Conservation (phyloP, 2,329 filamentous ascomycete genomes). For the Zymoseptoria passerinii region DNA sequence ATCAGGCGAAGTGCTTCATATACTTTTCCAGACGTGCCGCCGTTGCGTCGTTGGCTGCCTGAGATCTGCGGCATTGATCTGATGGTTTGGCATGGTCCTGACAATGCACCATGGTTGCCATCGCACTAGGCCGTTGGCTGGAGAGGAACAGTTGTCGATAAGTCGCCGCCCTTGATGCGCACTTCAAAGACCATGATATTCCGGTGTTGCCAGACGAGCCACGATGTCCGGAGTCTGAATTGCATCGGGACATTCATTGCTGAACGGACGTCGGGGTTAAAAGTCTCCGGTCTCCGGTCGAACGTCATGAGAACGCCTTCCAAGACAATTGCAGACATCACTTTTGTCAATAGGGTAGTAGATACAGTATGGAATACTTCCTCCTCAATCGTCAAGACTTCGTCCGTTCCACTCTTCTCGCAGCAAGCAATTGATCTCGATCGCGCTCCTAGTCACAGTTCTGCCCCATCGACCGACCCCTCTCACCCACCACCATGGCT, state of each 20-base stretch:
- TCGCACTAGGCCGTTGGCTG: too few relatives aligned
- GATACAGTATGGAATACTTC: background rate
- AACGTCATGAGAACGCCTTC: background rate
- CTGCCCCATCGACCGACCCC: background rate
- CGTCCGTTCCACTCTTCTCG: background rate
- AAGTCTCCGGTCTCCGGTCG: background rate
- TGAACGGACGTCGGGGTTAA: background rate
- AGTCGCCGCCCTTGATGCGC: too few relatives aligned
- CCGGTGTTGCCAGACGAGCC: too few relatives aligned
- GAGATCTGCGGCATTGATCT: background rate
- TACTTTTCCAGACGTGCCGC: too few relatives aligned
- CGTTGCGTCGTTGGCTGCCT: background rate
- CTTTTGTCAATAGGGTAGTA: too few relatives aligned
- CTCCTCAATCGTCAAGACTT: background rate
- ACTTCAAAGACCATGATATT: too few relatives aligned
- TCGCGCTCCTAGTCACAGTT: background rate
- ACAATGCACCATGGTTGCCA: too few relatives aligned
- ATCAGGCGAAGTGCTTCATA: too few relatives aligned
- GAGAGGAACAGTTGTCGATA: too few relatives aligned
- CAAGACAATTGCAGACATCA: background rate
- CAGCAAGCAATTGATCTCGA: background rate
- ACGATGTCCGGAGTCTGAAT: too few relatives aligned
- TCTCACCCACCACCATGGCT: constrained; percentile 7
- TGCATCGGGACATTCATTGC: background rate
- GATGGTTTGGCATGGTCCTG: too few relatives aligned